Conservation (phyloP, 768 basidiomycete genomes). For the Suillus subalutaceus region DNA sequence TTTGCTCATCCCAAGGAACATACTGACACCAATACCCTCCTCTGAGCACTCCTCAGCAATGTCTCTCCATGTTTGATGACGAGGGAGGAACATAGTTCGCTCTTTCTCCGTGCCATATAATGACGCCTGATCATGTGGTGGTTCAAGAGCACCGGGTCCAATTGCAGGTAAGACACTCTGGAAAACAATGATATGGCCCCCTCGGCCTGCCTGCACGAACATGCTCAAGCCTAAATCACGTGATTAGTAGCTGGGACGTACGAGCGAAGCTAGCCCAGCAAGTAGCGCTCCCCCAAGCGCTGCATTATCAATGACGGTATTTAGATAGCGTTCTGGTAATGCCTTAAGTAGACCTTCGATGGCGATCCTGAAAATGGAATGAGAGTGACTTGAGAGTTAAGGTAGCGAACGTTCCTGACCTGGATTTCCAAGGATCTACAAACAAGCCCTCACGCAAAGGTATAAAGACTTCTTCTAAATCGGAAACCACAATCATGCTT, state of each 20-base stretch:
- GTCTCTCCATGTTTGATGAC: conserved; percentile 77
- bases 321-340: conserved; percentile 63
- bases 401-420: conserved; percentile 47
- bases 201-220: conserved; percentile 55
- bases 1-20: conserved; percentile 81
- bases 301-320: conserved; percentile 51
- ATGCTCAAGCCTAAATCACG: conserved; percentile 9
- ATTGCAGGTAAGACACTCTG: conserved; percentile 67
- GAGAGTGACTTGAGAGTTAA: not conserved
- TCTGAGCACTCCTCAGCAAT: conserved; percentile 89
- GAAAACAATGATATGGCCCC: conserved; percentile 80
- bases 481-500: conserved; percentile 79
- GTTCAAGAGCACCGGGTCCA: conserved; percentile 71
- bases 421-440: conserved; percentile 70
- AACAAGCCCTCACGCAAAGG: conserved; percentile 77
- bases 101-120: conserved; percentile 89
- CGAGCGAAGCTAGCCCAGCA: conserved; percentile 72
- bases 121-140: conserved; percentile 60
- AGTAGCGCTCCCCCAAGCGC: conserved; percentile 81
- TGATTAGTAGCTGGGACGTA: conserved; percentile 39
- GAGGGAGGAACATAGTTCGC: conserved; percentile 73
- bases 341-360: conserved; percentile 69
- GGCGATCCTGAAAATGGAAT: conserved; percentile 44
- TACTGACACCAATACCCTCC: conserved; percentile 86
- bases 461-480: conserved; percentile 91